Base-by-base conservation (phyloP, 352 stramenopile species). In the Globisporangium ultimum region DNA sequence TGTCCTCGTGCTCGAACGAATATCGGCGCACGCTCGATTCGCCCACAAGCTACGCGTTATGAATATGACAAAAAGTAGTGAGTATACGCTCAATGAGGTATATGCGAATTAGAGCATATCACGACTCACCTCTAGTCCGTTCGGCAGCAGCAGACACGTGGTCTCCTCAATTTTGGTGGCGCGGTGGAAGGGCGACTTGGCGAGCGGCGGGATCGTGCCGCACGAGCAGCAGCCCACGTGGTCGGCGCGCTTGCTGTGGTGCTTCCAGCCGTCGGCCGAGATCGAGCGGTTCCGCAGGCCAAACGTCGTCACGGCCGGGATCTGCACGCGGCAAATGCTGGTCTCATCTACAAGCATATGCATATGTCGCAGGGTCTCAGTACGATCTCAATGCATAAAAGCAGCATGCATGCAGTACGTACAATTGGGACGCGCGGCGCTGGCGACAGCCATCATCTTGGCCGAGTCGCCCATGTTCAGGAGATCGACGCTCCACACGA, bases 361-460 rank as follows among this genome's bases (percentile, higher is more conserved):
- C 36, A 24, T 48, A 52, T n/a, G n/a, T 54, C 17, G 32, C 40
- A 4, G 21, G 3, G 17, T 36, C 34, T 36, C 7, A 36, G 28
- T 36, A 10, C 8, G 7, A 10, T 6, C 28, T 8, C 8, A 6
- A 36, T 36, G 28, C 28, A 36, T 10, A 36, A 8, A 36, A 36
- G 7, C 28, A 36, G 28, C 59, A 54, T 45, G 17, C 17, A 53
- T 22, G 28, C 38, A 50, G 42, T 24, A 72, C 75, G 64, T 70
- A 85, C 78, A 72, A 49, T 86, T 74, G 3, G 78, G 76, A 3
- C 74, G 66, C 2, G 78, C 78, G 1, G 76, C 76, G 55, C 70
- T 85, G 5, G 76, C 74, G 50, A 87, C 78, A 1, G 78, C 76
- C 72, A 89, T 87, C 64, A 87, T 74, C 63, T 87, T 82, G 56